These are phyloP conservation scores for Begonia loranthoides DNA, from an alignment of 306 rosid species.

Conservation along the genomic window DNA sequence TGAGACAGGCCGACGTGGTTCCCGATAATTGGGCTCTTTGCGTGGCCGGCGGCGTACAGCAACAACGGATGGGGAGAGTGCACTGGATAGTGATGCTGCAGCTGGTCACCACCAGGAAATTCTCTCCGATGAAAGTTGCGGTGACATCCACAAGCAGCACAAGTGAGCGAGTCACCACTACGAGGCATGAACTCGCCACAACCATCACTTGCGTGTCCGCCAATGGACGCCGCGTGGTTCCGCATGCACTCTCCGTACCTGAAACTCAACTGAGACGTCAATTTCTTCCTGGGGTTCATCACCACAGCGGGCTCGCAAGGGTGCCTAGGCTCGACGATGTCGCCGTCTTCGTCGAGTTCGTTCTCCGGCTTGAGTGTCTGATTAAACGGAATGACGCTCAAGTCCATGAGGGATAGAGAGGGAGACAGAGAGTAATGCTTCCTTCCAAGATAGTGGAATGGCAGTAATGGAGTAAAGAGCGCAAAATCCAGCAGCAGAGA, in stretches of 20 bases:
- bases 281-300: background rate
- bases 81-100: background rate
- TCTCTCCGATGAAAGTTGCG: slow-evolving; percentile 16
- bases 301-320: background rate
- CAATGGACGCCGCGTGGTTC: slow-evolving; percentile 16
- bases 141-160: slow-evolving; percentile 17
- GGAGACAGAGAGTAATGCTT: no score
- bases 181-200: slow-evolving; percentile 18
- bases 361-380: background rate
- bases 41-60: no score
- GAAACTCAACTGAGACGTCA: background rate
- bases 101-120: slow-evolving; percentile 1
- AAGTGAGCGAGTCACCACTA: slow-evolving; percentile 6
- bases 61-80: background rate
- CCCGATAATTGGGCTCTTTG: no score
- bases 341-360: no score
- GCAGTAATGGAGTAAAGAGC: no score
- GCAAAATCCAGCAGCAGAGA: no score
- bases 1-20: no score
- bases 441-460: no score
- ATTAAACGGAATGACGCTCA: background rate
- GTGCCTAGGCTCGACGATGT: no score
- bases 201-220: slow-evolving; percentile 16
- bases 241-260: slow-evolving; percentile 14
- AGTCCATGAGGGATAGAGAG: background rate